Conservation (phyloP, 495 filamentous ascomycete genomes). For the Oleoguttula mirabilis region DNA sequence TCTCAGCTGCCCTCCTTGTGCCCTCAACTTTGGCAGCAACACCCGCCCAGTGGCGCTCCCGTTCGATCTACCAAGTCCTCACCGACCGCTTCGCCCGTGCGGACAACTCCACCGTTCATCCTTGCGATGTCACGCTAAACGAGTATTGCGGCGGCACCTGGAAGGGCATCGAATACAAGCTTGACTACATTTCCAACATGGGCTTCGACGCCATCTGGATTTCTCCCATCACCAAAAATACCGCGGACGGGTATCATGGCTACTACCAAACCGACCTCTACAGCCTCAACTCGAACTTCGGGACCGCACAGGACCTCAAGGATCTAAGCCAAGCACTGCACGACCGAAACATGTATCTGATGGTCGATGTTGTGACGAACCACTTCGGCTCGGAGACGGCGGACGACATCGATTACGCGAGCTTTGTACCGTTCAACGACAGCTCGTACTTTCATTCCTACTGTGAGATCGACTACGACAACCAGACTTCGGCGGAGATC, state of each 20-base stretch:
- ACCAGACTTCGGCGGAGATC: conserved; percentile 24
- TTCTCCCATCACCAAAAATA: background rate
- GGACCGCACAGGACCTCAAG: conserved; percentile 3
- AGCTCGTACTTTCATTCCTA: conserved; percentile 50
- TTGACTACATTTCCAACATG: conserved; percentile 65
- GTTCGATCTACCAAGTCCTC: conserved; percentile 62
- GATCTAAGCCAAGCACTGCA: conserved; percentile 4
- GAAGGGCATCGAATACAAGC: conserved; percentile 55
- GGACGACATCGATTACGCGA: conserved; percentile 41
- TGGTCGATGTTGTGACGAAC: conserved; percentile 70
- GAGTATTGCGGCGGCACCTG: conserved; percentile 68
- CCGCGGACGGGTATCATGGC: conserved; percentile 29
- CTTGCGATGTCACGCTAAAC: conserved; percentile 34
- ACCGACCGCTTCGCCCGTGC: conserved; percentile 65
- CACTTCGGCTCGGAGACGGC: conserved; percentile 32
- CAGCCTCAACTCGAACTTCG: background rate
- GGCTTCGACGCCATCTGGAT: conserved; percentile 14
- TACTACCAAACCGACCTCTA: conserved; percentile 54
- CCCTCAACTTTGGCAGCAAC: conserved; percentile 1
- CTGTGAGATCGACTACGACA: conserved; percentile 53
- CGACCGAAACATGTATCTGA: conserved; percentile 48
- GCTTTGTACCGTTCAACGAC: conserved; percentile 52
- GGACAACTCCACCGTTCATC: conserved; percentile 47
- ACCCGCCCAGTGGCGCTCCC: conserved; percentile 25
- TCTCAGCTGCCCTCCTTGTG: too few relatives aligned